Conservation (phyloP, 805 yeast genomes). For the Candida chauliodis region DNA sequence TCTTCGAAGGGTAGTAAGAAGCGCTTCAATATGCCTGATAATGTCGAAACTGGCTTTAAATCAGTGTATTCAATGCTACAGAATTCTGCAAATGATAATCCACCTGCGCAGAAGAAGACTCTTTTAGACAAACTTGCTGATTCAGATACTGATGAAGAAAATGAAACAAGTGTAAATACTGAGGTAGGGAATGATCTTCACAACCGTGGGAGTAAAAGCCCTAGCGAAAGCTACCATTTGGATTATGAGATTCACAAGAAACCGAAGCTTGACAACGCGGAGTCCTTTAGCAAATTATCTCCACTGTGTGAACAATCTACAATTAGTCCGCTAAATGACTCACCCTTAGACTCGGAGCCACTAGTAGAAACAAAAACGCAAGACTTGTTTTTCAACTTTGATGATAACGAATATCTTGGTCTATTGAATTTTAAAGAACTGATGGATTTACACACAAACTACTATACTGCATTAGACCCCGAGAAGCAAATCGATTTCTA, state of each 20-base stretch:
- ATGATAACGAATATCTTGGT: conserved; percentile 27
- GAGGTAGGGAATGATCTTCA: too few relatives aligned
- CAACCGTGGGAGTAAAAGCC: too few relatives aligned
- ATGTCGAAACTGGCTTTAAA: conserved; percentile 62
- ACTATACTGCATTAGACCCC: conserved; percentile 25
- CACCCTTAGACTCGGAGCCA: too few relatives aligned
- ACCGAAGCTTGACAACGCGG: too few relatives aligned
- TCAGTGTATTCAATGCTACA: conserved; percentile 42
- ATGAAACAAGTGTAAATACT: too few relatives aligned
- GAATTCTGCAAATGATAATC: background rate
- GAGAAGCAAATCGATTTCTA: conserved; percentile 13
- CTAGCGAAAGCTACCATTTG: too few relatives aligned
- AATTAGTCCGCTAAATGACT: too few relatives aligned
- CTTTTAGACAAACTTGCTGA: conserved; percentile 11
- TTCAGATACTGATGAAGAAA: conserved; percentile 16
- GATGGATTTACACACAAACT: conserved; percentile 39
- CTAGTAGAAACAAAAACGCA: too few relatives aligned
- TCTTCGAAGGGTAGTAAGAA: conserved; percentile 23
- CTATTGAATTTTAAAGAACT: conserved; percentile 35
- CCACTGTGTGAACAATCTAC: too few relatives aligned
- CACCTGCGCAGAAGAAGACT: background rate
- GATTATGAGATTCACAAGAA: too few relatives aligned
- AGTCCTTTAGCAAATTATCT: too few relatives aligned
- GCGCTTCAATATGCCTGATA: conserved; percentile 70
- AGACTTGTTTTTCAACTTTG: conserved; percentile 17